Base-by-base conservation (phyloP, 768 basidiomycete species). In the Rhodotorula sphaerocarpa region DNA sequence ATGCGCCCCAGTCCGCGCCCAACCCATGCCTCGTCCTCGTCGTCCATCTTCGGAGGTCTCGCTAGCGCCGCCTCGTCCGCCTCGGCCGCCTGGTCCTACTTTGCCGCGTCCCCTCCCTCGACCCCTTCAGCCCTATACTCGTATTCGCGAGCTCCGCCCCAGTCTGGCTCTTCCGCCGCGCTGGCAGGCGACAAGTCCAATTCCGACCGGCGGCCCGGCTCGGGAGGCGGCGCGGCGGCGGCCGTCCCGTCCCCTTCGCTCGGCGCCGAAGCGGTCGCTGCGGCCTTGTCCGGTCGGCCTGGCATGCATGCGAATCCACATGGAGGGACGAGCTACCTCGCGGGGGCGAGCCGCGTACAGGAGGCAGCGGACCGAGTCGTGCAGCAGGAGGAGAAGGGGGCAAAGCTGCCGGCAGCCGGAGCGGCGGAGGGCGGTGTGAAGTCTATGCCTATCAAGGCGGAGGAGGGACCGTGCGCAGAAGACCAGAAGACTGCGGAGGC, bases 261-360 rank as follows among this genome's bases (percentile, higher is more conserved):
- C 16, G 44, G 16, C 46, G 52, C 57, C 2, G 56, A 54, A n/a
- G 63, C 56, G 10, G 57, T 58, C 43, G 61, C 61, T 7, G 55
- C 54, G 1, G 61, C 51, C 3, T 33, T 62, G 7, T 16, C 21
- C 11, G 60, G 60, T 15, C 12, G 18, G 18, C 28, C 39, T 6
- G 12, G 1, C 33, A 23, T 5, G 41, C 48, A 2, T 27, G 30
- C 20, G 28, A n/a, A 2, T 14, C 53, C 43, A 5, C 25, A 27
- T 10, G 27, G 66, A 15, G 41, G 50, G 3, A 39, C 46, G 46
- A 55, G 58, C 28, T 54, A 60, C 45, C 45, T 63, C 30, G 58
- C 57, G 2, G 46, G 34, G 1, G 50, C 50, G 16, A 53, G 48
- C 11, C 5, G 46, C 25, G 59, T 57, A 28, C 59, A 66, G 60